A percentile compares a stretch with the other conserved stretches of the same genome.
Conservation (phyloP, 2,329 filamentous ascomycete genomes). For the Aspergillus arachidicola region DNA sequence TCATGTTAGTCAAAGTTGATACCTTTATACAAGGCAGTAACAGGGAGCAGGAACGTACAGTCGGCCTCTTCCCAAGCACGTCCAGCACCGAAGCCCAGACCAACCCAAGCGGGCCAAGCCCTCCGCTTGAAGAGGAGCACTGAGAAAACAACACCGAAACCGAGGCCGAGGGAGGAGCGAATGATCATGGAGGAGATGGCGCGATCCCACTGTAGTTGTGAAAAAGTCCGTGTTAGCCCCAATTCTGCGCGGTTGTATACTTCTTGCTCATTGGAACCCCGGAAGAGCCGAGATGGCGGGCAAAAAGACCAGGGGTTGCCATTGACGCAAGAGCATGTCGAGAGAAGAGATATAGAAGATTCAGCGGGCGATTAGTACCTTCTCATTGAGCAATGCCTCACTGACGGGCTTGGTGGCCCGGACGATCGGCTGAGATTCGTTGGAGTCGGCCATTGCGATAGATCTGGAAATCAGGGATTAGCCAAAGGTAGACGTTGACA, state of each 20-base stretch:
- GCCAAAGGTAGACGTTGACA: background rate
- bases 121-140: slow-evolving; percentile 97
- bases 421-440: slow-evolving; percentile 62
- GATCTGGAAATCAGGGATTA: slow-evolving; percentile 24
- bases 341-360: background rate
- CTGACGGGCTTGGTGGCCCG: slow-evolving; percentile 80
- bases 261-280: background rate
- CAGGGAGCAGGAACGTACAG: slow-evolving; percentile 54
- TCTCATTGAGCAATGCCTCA: slow-evolving; percentile 97
- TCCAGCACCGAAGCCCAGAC: slow-evolving; percentile 91
- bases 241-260: background rate
- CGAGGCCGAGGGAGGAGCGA: slow-evolving; percentile 92
- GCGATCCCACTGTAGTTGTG: slow-evolving; percentile 79
- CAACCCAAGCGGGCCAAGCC: slow-evolving; percentile 95
- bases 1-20: background rate
- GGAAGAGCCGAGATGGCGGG: background rate
- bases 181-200: slow-evolving; percentile 97
- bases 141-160: slow-evolving; percentile 97
- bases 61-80: slow-evolving; percentile 99
- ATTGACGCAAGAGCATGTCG: background rate
- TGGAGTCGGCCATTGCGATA: slow-evolving; percentile 58
- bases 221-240: slow-evolving; percentile 21
- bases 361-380: slow-evolving; percentile 64
- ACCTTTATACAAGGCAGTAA: background rate
- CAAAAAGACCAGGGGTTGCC: background rate